Evolutionary conservation across 352 stramenopile species (phyloP).

Genomic region (Albugo laibachii): DNA sequence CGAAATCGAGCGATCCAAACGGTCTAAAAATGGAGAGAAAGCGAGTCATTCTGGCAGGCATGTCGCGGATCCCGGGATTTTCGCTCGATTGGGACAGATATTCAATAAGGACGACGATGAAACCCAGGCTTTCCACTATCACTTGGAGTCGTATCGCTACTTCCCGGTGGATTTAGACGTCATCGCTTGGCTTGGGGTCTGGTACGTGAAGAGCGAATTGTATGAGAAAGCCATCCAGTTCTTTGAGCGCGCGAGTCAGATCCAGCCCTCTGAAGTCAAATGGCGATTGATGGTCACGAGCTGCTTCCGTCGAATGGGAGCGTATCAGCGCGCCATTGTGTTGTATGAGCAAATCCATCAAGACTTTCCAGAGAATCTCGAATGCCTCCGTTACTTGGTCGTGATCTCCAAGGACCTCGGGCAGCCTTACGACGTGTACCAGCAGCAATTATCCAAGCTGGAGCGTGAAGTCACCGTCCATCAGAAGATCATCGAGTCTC

Average conservation of each 20-base stretch:
- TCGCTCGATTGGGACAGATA: slow-evolving; percentile 84
- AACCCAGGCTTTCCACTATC: slow-evolving; percentile 89
- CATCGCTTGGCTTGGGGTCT: slow-evolving; percentile 91
- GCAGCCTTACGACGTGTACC: slow-evolving; percentile 82
- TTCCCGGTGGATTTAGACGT: slow-evolving; percentile 93
- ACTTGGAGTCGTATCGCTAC: slow-evolving; percentile 88
- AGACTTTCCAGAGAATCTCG: slow-evolving; percentile 86
- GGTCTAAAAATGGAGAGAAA: slow-evolving; percentile 10
- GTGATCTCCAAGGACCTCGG: slow-evolving; percentile 89
- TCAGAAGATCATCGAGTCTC: background rate
- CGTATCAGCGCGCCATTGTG: slow-evolving; percentile 82
- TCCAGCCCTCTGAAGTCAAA: slow-evolving; percentile 91
- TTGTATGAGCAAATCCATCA: slow-evolving; percentile 91
- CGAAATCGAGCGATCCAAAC: slow-evolving; percentile 23
- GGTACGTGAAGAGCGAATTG: slow-evolving; percentile 93
- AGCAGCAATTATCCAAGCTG: slow-evolving; percentile 84
- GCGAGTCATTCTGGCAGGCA: slow-evolving; percentile 21
- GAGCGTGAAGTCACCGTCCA: slow-evolving; percentile 35
- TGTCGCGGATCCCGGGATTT: slow-evolving; percentile 49
- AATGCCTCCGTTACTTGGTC: slow-evolving; percentile 83
- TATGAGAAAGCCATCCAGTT: slow-evolving; percentile 94
- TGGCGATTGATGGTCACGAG: slow-evolving; percentile 93
- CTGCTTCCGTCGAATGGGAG: slow-evolving; percentile 89
- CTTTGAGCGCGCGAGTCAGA: slow-evolving; percentile 87
- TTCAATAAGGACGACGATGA: slow-evolving; percentile 88